Evolutionary conservation across 2,329 filamentous ascomycete species (phyloP), one percentile per base, ranked within the genome.

Genomic region (Beauveria caledonica): DNA sequence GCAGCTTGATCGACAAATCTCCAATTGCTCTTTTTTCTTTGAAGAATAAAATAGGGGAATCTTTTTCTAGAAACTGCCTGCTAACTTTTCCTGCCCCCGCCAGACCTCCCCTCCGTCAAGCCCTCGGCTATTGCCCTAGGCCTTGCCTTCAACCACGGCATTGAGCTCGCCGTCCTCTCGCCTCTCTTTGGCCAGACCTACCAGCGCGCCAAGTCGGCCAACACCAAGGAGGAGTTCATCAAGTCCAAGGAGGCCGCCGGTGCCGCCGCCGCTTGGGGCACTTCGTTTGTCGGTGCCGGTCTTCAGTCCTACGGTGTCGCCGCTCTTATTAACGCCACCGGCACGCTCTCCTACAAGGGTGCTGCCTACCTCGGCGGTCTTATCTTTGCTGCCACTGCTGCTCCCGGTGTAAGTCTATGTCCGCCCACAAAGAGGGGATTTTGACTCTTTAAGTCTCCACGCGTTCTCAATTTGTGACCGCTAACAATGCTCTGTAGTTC

Each of bases 71-170:
- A 3, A 10, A n/a, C n/a, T 25, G 2, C 8, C 27, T 9, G 7
- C 48, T 59, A 42, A 59, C 39, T 46, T 8, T 19, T 13, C 17
- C 5, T 25, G 7, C 23, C 3, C 15, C 10, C n/a, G 17, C 62
- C 19, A 84, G 81, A 85, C 71, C 79, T 86, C 39, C 83, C 83
- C 65, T 74, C 92, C 68, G 94, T 99, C 73, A 97, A 97, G 88
- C 94, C 94, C 69, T 97, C 92, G 72, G 93, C 94, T 71, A 96
- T 99, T 73, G 94, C 93, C 72, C 86, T 97, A 71, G 94, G 94
- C 78, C 94, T 92, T 64, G 79, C 92, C 76, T 99, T 97, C 86
- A 97, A 89, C 83, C 93, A 99, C 79, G 87, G 87, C 70, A 83
- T 91, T 70, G 94, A 94, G 72, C 86, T 94, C 65, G 92, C 90